Conservation (phyloP, 1,284 basidiomycete species). For the Erythrobasidium hasegawianum region DNA sequence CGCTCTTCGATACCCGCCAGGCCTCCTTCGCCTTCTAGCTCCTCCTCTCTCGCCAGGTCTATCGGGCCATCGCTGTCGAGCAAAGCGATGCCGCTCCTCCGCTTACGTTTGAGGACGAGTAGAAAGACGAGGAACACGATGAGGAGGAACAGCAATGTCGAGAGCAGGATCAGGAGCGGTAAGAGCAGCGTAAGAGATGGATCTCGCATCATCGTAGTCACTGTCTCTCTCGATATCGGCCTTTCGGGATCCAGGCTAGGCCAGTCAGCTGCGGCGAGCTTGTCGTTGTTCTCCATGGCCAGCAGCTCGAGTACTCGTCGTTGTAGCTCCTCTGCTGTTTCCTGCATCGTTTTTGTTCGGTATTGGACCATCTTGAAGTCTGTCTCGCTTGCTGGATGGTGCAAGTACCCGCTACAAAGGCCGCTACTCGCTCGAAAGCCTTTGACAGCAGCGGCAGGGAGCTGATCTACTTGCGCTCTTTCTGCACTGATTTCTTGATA, state of each 20-base stretch:
- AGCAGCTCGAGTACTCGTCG: neutral
- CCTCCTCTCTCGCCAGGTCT: constrained; percentile 76
- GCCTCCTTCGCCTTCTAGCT: constrained; percentile 75
- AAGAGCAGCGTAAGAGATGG: constrained; percentile 58
- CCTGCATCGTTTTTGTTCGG: too few relatives aligned
- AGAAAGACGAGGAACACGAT: constrained; percentile 83
- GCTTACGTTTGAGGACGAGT: constrained; percentile 71
- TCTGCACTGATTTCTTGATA: too few relatives aligned
- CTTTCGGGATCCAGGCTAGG: neutral
- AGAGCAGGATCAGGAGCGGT: constrained; percentile 84
- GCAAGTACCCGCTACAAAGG: too few relatives aligned
- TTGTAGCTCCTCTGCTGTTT: neutral
- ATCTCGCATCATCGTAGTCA: constrained; percentile 10
- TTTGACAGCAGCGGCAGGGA: too few relatives aligned
- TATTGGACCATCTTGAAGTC: too few relatives aligned
- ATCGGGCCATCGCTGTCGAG: constrained; percentile 85
- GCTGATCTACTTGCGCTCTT: too few relatives aligned
- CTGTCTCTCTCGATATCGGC: neutral
- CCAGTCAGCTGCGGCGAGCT: neutral
- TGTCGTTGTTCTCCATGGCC: neutral
- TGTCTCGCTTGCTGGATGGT: too few relatives aligned
- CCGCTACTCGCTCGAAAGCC: too few relatives aligned
- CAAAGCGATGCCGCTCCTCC: constrained; percentile 59
- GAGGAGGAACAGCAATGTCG: constrained; percentile 86
- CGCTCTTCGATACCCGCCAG: constrained; percentile 84